Evolutionary conservation across 176 grass and related monocot species (phyloP), one percentile per base, ranked within the genome.

Genomic region (Triticum dicoccoides): DNA sequence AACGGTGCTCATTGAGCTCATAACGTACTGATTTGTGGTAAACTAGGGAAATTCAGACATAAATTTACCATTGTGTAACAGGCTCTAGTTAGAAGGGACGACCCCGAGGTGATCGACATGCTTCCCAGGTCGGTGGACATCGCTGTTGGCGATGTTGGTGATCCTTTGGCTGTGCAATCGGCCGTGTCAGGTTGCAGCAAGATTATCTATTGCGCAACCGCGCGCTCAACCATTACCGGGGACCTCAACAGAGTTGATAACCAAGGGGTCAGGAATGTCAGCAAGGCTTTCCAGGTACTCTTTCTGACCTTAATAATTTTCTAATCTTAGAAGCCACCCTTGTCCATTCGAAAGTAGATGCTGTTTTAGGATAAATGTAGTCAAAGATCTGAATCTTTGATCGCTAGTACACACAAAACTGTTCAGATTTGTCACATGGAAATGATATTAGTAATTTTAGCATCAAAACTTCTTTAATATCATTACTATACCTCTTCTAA

Each of bases 191-290:
- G 92, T 88, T 96, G 92, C 88, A 98, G 90, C 84, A 98, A 98
- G 88, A 65, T 98, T 25, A 98, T 98, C n/a, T 98, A 98, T 76
- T 98, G 97, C 39, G 97, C 97, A 47, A 98, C 92, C 63, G 97
- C 97, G 83, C 88, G 94, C 33, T 96, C 94, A 74, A 86, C 94
- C 85, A 98, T 98, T 74, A 98, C 97, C 6, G 97, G 91, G 21
- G 97, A 98, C 85, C 85, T 96, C 39, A 98, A 94, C 49, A 98
- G 97, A 82, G 97, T 98, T 30, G 97, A 96, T 84, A 92, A 96
- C 73, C 94, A 91, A 88, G 94, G 97, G 72, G 97, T 98, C 61
- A 80, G 92, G 82, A 96, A 96, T 80, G 90, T 88, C 73, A 86
- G 93, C 29, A 98, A 94, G 85, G 97, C 91, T 79, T 98, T 96